These are phyloP conservation scores for Isabelozyma rhagii DNA, from an alignment of 805 yeast genomes.

Conservation along the genomic window DNA sequence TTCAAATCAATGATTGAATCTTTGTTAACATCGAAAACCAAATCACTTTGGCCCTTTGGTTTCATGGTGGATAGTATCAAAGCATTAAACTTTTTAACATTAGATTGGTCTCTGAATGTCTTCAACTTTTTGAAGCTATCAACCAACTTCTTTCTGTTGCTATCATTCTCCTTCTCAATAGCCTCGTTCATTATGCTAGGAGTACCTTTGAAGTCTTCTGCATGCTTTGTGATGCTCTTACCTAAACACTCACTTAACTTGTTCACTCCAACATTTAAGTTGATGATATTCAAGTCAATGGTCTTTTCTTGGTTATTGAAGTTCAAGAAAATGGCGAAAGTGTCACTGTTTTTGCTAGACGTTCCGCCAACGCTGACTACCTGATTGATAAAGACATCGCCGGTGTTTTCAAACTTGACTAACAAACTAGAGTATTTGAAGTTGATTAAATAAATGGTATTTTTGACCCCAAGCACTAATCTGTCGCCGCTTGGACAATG, in stretches of 20 bases:
- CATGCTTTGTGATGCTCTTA: constrained; percentile 40
- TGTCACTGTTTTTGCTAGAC: constrained; percentile 35
- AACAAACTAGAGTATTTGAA: constrained; percentile 41
- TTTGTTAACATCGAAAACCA: constrained; percentile 57
- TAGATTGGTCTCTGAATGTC: constrained; percentile 11
- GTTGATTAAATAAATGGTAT: constrained; percentile 43
- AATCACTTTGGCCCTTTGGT: constrained; percentile 20
- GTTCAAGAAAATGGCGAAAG: constrained; percentile 41
- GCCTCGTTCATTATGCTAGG: constrained; percentile 18
- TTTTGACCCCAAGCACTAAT: constrained; percentile 38
- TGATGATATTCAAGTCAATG: constrained; percentile 41
- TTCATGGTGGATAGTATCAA: constrained; percentile 29
- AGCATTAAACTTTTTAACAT: constrained; percentile 24
- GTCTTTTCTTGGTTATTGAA: constrained; percentile 41
- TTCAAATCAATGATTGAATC: constrained; percentile 64
- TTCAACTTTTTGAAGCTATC: constrained; percentile 23
- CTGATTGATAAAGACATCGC: constrained; percentile 24
- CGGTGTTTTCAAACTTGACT: constrained; percentile 19
- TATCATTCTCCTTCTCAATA: constrained; percentile 13
- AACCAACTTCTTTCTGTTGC: constrained; percentile 12
- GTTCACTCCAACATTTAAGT: constrained; percentile 63
- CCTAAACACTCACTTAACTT: constrained; percentile 69
- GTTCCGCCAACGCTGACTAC: constrained; percentile 41
- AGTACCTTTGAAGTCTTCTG: constrained; percentile 21
- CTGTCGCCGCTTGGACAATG: constrained; percentile 44